Conservation (phyloP, 768 basidiomycete genomes). For the Xerocomus brunneocitrinus region DNA sequence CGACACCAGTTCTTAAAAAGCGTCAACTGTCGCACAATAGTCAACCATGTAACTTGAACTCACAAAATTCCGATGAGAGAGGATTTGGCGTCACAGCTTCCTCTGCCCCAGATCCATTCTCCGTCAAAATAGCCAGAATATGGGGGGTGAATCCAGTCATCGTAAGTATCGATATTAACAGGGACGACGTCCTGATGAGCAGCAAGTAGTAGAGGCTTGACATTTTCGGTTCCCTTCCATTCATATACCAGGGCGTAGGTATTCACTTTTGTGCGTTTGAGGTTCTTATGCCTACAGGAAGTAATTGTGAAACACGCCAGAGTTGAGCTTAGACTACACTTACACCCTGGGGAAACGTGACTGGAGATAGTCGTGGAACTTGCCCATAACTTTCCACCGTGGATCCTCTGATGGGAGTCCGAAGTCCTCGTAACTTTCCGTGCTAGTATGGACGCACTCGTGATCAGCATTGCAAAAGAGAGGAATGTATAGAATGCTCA, state of each 20-base stretch:
- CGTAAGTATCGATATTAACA: slow-evolving; percentile 40
- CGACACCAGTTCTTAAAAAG: slow-evolving; percentile 21
- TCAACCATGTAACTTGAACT: slow-evolving; percentile 1
- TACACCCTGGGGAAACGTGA: slow-evolving; percentile 60
- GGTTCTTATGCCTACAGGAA: slow-evolving; percentile 38
- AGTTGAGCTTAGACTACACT: slow-evolving; percentile 8
- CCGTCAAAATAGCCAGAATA: slow-evolving; percentile 47
- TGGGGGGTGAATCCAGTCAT: slow-evolving; percentile 46
- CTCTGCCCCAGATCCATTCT: slow-evolving; percentile 46
- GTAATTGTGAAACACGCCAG: not conserved
- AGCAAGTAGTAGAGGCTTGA: slow-evolving; percentile 53
- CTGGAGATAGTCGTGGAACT: slow-evolving; percentile 25
- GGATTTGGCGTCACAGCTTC: slow-evolving; percentile 43
- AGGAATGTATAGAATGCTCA: slow-evolving; percentile 4
- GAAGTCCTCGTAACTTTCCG: slow-evolving; percentile 51
- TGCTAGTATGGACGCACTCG: slow-evolving; percentile 31
- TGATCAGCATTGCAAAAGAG: not conserved
- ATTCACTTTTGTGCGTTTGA: slow-evolving; percentile 53
- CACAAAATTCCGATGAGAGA: slow-evolving; percentile 34
- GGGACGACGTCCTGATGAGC: slow-evolving; percentile 53
- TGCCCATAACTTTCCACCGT: slow-evolving; percentile 33
- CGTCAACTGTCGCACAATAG: not conserved
- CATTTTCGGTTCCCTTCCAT: slow-evolving; percentile 49
- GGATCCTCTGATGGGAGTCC: slow-evolving; percentile 44
- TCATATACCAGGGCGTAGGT: slow-evolving; percentile 59